Evolutionary conservation across 1,284 basidiomycete species (phyloP), one percentile per base, ranked within the genome.

Genomic region (Sporisorium scitamineum): DNA sequence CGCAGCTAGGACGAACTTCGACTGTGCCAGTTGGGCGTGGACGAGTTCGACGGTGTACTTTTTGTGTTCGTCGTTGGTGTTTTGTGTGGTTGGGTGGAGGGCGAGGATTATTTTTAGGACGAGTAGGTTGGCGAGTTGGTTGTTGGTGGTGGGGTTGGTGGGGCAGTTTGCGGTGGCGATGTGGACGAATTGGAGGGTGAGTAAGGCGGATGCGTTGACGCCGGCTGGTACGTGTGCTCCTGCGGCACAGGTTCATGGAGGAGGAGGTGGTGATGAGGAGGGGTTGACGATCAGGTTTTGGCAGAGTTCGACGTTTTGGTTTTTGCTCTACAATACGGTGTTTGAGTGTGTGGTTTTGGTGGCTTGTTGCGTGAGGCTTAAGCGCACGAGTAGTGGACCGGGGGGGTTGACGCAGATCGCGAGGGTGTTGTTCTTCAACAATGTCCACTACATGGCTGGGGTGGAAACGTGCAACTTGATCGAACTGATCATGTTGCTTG

Each of bases 391-490:
- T 5, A 73, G 75, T 6, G 70, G 75, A 13, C 75, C 75, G 1
- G 27, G 41, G 2, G 75, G 75, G 1, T 22, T 77, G 54, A 73
- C 75, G 0, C 24, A 54, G 37, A 70, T 77, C 52, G 66, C 70
- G 44, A 69, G 59, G 31, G 56, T 74, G 31, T 48, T 77, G 18
- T 70, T 77, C 41, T 0, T 57, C 61, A 77, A 77, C 70, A 77
- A 77, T 32, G 55, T 77, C n/a, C 75, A 77, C 57, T 77, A 77
- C 67, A 69, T 73, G 58, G 45, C 61, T 0, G 62, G 63, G 2
- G 63, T 70, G 10, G 70, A 73, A 20, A 61, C 65, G 9, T 61
- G 57, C 61, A 73, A 77, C 58, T 3, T 70, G 18, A 42, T 74
- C 42, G 63, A 73, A 31, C 34, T 74, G 26, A 20, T 68, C 37